phyloP scores from a whole-genome alignment of 305 asterid species.

The Fraxinus platypoda region DNA sequence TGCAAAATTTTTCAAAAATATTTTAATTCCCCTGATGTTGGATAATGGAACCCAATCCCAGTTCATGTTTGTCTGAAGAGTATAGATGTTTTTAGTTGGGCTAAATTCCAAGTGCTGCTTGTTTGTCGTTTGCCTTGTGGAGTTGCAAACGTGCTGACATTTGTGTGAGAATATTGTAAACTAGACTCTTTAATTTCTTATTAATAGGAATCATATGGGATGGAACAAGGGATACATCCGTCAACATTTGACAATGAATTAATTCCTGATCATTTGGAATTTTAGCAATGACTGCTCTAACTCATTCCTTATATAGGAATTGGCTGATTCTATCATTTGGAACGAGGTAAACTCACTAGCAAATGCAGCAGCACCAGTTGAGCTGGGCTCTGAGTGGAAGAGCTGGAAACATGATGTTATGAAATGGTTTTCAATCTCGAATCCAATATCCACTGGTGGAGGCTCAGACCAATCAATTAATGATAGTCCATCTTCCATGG shows the following conservation, averaged over 20 bases:
- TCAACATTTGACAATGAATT: slow-evolving; percentile 7
- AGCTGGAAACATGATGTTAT: slow-evolving; percentile 88
- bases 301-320: slow-evolving; percentile 53
- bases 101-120: slow-evolving; percentile 5
- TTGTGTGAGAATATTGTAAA: slow-evolving; percentile 4
- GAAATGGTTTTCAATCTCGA: slow-evolving; percentile 86
- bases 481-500: slow-evolving; percentile 46
- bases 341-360: slow-evolving; percentile 63
- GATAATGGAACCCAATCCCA: not conserved
- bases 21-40: not conserved
- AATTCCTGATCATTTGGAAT: slow-evolving; percentile 2
- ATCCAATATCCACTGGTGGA: slow-evolving; percentile 45
- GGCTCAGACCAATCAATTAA: slow-evolving; percentile 47
- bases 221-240: slow-evolving; percentile 8
- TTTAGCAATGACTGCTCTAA: slow-evolving; percentile 12
- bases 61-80: not conserved
- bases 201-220: slow-evolving; percentile 12
- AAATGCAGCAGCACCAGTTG: slow-evolving; percentile 46
- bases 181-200: slow-evolving; percentile 8
- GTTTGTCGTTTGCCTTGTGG: not conserved
- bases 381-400: slow-evolving; percentile 68
- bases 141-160: not conserved
- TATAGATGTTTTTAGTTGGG: slow-evolving; percentile 12
- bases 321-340: slow-evolving; percentile 79
- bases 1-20: not conserved